Conservation (phyloP, 2,329 filamentous ascomycete species). For the Bipolaris victoriae region DNA sequence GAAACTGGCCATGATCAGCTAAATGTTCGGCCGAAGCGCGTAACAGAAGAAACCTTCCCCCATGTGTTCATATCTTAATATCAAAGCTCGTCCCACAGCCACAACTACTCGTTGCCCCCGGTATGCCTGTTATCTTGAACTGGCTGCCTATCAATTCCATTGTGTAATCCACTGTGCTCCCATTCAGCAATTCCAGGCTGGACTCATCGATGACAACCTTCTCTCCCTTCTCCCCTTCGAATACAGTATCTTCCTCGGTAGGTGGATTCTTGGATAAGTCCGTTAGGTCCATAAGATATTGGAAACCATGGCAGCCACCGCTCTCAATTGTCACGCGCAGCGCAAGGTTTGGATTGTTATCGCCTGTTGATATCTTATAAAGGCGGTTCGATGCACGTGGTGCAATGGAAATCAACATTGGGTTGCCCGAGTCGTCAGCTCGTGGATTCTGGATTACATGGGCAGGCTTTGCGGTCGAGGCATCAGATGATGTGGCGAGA, state of each 20-base stretch:
- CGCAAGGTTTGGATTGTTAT: conserved; percentile 75
- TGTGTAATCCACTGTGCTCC: conserved; percentile 95
- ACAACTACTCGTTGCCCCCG: conserved; percentile 88
- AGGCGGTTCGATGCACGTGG: conserved; percentile 74
- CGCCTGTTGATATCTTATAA: conserved; percentile 63
- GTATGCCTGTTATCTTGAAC: conserved; percentile 96
- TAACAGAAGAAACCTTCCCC: background rate
- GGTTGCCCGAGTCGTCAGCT: conserved; percentile 81
- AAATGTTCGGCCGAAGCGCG: background rate
- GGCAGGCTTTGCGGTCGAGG: conserved; percentile 34
- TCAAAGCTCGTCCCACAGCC: conserved; percentile 98
- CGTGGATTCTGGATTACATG: conserved; percentile 69
- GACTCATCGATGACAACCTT: conserved; percentile 88
- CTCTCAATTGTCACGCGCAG: conserved; percentile 92
- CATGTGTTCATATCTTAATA: conserved; percentile 63
- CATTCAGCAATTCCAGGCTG: conserved; percentile 85
- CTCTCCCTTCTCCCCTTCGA: conserved; percentile 70
- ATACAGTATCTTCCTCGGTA: conserved; percentile 82
- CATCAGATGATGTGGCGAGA: conserved; percentile 36
- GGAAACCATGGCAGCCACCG: conserved; percentile 96
- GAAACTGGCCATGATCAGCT: background rate
- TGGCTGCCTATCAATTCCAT: conserved; percentile 94
- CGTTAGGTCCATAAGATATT: conserved; percentile 91
- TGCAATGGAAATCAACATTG: conserved; percentile 83
- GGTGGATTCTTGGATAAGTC: conserved; percentile 58